Evolutionary conservation across 164 flowering plant genomes (phyloP).

Genomic region (Paratinospora sagittata): DNA sequence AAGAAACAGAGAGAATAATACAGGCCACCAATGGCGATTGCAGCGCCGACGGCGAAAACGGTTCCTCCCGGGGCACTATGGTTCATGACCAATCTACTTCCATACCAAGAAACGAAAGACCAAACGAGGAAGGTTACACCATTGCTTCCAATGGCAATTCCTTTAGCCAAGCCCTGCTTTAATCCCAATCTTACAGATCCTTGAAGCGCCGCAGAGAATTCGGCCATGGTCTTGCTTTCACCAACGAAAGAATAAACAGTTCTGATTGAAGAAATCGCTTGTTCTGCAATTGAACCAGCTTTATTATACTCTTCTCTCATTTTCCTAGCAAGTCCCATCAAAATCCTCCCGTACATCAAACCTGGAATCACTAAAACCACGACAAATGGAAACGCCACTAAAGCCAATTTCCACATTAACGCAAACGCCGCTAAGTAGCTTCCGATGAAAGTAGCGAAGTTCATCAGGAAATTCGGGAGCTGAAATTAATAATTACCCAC

Average conservation of each 20-base stretch:
- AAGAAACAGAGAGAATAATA: conserved; percentile 24
- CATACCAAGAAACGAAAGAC: conserved; percentile 77
- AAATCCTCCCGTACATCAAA: conserved; percentile 57
- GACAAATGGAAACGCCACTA: conserved; percentile 64
- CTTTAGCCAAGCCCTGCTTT: conserved; percentile 74
- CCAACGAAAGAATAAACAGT: conserved; percentile 87
- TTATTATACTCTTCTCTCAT: conserved; percentile 61
- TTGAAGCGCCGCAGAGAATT: conserved; percentile 56
- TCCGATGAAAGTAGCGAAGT: conserved; percentile 47
- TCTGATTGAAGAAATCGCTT: conserved; percentile 69
- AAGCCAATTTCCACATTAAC: conserved; percentile 65
- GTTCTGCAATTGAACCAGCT: conserved; percentile 65
- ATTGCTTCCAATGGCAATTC: conserved; percentile 80
- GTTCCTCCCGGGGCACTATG: conserved; percentile 70
- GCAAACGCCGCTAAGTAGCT: conserved; percentile 49
- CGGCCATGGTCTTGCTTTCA: conserved; percentile 48
- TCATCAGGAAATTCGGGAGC: conserved; percentile 80
- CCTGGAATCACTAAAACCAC: conserved; percentile 72
- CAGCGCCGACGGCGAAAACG: conserved; percentile 64
- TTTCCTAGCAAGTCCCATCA: conserved; percentile 53
- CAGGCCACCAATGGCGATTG: conserved; percentile 73
- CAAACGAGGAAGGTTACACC: conserved; percentile 63
- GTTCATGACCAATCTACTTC: conserved; percentile 73
- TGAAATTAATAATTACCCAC: conserved; percentile 19
- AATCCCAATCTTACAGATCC: conserved; percentile 62